A percentile compares a stretch with the other conserved stretches of the same genome.
Evolutionary conservation across 2,329 filamentous ascomycete species (phyloP).

Genomic region (Trichoderma aggressivum): DNA sequence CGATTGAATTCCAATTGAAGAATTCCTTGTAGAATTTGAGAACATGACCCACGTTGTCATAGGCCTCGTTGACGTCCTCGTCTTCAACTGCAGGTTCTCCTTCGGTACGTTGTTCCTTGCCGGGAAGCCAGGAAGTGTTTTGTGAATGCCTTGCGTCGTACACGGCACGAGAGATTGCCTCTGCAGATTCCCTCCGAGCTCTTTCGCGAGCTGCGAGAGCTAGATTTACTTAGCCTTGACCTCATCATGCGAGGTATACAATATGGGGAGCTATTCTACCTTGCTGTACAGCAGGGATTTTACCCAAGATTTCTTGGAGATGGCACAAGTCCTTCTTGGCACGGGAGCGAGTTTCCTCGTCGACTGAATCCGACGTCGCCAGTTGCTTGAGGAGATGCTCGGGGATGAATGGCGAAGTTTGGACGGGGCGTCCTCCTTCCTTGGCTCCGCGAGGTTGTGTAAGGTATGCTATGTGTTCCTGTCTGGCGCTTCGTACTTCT

Average conservation of each 20-base stretch:
- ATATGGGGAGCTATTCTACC: background rate
- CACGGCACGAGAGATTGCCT: background rate
- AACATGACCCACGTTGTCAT: constrained; percentile 48
- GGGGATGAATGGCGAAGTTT: background rate
- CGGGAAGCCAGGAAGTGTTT: background rate
- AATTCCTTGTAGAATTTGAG: constrained; percentile 48
- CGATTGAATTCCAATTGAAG: constrained; percentile 50
- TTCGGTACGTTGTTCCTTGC: constrained; percentile 39
- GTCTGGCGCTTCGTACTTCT: constrained; percentile 28
- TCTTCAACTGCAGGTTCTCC: constrained; percentile 40
- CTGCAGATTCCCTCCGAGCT: background rate
- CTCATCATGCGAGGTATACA: background rate
- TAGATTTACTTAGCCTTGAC: background rate
- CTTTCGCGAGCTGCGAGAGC: background rate
- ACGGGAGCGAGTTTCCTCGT: background rate
- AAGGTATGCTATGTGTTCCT: constrained; percentile 38
- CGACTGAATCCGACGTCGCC: background rate
- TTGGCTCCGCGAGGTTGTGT: background rate
- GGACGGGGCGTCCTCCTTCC: background rate
- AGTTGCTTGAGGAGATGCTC: background rate
- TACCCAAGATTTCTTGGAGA: background rate
- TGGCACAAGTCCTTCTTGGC: background rate
- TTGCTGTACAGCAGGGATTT: background rate
- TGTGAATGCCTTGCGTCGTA: background rate
- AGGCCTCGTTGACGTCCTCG: constrained; percentile 46